Conservation (phyloP, 2,329 filamentous ascomycete genomes). For the Aspergillus calidoustus region DNA sequence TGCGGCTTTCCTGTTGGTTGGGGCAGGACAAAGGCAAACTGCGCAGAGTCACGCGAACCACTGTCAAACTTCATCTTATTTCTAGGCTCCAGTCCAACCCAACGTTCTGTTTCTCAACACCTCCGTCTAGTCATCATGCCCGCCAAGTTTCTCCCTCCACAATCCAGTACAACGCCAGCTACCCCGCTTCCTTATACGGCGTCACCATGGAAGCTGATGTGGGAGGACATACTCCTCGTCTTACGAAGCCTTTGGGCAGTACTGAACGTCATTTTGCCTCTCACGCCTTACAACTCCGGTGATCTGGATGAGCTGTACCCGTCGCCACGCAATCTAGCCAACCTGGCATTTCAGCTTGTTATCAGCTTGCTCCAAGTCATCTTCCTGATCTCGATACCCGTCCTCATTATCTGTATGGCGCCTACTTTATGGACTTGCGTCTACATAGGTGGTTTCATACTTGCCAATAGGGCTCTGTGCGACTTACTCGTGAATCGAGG, state of each 20-base stretch:
- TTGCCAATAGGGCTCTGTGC: slow-evolving; percentile 36
- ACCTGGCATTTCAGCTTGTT: slow-evolving; percentile 62
- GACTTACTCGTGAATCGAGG: slow-evolving; percentile 40
- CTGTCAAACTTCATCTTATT: not conserved
- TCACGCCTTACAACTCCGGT: slow-evolving; percentile 57
- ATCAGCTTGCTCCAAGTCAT: slow-evolving; percentile 63
- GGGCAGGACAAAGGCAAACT: not conserved
- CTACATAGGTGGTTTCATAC: slow-evolving; percentile 39
- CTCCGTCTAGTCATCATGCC: slow-evolving; percentile 5
- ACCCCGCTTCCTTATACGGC: slow-evolving; percentile 43
- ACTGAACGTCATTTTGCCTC: slow-evolving; percentile 65
- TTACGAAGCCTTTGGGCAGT: slow-evolving; percentile 44
- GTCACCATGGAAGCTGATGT: slow-evolving; percentile 45
- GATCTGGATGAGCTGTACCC: slow-evolving; percentile 67
- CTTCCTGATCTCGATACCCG: slow-evolving; percentile 65
- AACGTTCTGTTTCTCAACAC: not conserved
- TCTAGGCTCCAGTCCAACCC: not conserved
- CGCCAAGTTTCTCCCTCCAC: slow-evolving; percentile 16
- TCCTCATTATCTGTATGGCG: slow-evolving; percentile 52
- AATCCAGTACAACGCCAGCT: slow-evolving; percentile 11
- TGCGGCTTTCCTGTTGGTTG: not conserved
- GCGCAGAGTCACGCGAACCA: slow-evolving; percentile 10
- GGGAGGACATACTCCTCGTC: slow-evolving; percentile 46
- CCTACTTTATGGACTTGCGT: slow-evolving; percentile 30
- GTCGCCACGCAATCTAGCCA: slow-evolving; percentile 61